Evolutionary conservation across 2,329 filamentous ascomycete species (phyloP), one percentile per base, ranked within the genome.

Genomic region (Bertia moriformis): DNA sequence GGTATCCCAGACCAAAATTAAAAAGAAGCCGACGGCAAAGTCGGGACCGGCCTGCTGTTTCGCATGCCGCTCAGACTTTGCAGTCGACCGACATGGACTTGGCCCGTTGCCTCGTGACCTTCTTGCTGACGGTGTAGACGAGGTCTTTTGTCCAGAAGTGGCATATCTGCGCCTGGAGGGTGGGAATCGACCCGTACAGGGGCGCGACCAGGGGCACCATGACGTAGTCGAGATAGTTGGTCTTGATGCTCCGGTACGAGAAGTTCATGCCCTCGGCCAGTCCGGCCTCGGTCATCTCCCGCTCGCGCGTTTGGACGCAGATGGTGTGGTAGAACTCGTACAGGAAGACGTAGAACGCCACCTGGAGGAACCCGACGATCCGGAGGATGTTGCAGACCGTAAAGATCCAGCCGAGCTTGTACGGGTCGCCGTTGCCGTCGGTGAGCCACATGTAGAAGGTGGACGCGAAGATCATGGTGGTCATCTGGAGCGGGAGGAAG

Each of bases 71-170:
- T 49, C 61, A 69, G 47, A 62, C 66, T 57, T 69, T 61, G 32
- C 63, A 55, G 18, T 57, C 59, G n/a, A 55, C 56, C 33, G 56
- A 59, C 38, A 63, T 44, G 3, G 63, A 62, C 42, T 65, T 65
- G 20, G 61, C 57, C 45, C 66, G 57, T 53, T 69, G 63, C 41
- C 71, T 58, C 2, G 66, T 71, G 48, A 74, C 69, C 52, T 84
- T 85, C 56, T 77, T 74, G 60, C 77, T 83, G 49, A 85, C 79
- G 0, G 74, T 71, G 56, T 85, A 85, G 10, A 79, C 74, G 46
- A 85, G 53, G 41, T 80, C 66, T 22, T 78, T 61, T 0, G 75
- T 82, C 69, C 77, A 84, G 50, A 84, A 73, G 52, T 85, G 80
- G 50, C 67, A 72, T 40, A 83, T 56, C 45, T 80, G 71, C 2